Evolutionary conservation across 2,329 filamentous ascomycete genomes (phyloP), one percentile per base, ranked within the genome.

Genomic region (Magnaporthales sp.): DNA sequence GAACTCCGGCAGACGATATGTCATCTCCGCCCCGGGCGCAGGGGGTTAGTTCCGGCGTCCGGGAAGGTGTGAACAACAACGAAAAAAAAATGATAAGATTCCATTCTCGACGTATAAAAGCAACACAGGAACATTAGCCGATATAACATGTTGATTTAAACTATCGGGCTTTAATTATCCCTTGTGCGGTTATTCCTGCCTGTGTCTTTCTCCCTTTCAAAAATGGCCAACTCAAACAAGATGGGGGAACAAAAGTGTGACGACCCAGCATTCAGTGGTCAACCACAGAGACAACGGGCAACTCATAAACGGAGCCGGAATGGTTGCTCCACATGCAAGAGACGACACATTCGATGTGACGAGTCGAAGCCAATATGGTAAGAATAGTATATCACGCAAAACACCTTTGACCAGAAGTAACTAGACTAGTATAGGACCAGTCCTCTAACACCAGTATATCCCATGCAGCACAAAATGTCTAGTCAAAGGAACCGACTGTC

Each of bases 271-370:
- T n/a, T 19, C 2, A n/a, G 38, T 19, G 38, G 38, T 2, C 61
- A 63, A 31, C 24, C 61, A 10, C 61, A 13, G 19, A 63, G 69
- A 30, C 68, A 68, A 24, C 63, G 69, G 27, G 65, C 67, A 13
- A 62, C 69, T 22, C 69, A 70, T 51, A 70, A 69, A 63, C 58
- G 70, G 24, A 70, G 69, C 64, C 68, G 70, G 19, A 68, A 67
- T 26, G 70, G 70, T 10, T 71, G 70, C 61, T 62, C 64, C 26
- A 70, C 70, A 2, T 71, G 70, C 69, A 71, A 71, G 66, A 68
- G 69, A 24, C 66, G 69, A 7, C 70, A 71, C 66, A 70, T 70
- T 27, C 67, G 70, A 19, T 71, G 70, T 51, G 70, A 71, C 30
- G 68, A 71, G 56, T 46, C 67, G 7, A 70, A 69, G n/a, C 70